phyloP scores from a whole-genome alignment of 345 rosid species.

The Melastoma malabathricum region DNA sequence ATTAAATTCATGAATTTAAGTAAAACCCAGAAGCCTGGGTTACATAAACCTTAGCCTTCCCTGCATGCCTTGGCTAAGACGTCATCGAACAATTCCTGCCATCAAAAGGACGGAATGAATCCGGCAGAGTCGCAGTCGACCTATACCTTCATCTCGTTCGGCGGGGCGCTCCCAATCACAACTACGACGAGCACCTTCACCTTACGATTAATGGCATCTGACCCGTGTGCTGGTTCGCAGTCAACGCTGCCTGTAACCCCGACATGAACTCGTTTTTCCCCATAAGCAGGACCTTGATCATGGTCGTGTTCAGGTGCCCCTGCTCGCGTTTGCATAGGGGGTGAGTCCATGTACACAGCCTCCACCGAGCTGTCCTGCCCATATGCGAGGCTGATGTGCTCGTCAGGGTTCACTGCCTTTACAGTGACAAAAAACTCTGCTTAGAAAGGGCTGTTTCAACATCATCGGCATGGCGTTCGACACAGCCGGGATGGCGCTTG shows the following conservation, averaged over 20 bases:
- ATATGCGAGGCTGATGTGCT: conserved; percentile 18
- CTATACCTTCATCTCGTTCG: conserved; percentile 18
- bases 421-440: conserved; percentile 24
- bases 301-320: conserved; percentile 15
- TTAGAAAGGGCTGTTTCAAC: conserved; percentile 13
- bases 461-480: conserved; percentile 6
- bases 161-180: conserved; percentile 13
- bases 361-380: conserved; percentile 27
- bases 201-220: conserved; percentile 27
- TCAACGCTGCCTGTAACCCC: conserved; percentile 22
- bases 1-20: too few species aligned
- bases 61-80: too few species aligned
- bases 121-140: conserved; percentile 12
- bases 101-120: too few species aligned
- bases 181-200: conserved; percentile 26
- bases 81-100: too few species aligned
- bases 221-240: conserved; percentile 16
- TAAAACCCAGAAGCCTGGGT: too few species aligned
- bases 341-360: conserved; percentile 13
- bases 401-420: conserved; percentile 30
- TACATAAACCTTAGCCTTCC: too few species aligned
- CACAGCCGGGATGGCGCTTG: conserved; percentile 10
- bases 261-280: conserved; percentile 29
- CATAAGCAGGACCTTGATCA: conserved; percentile 15
- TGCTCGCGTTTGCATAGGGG: conserved; percentile 34